phyloP scores from a whole-genome alignment of 2,329 filamentous ascomycete genomes.

The Phyllachora maydis region DNA sequence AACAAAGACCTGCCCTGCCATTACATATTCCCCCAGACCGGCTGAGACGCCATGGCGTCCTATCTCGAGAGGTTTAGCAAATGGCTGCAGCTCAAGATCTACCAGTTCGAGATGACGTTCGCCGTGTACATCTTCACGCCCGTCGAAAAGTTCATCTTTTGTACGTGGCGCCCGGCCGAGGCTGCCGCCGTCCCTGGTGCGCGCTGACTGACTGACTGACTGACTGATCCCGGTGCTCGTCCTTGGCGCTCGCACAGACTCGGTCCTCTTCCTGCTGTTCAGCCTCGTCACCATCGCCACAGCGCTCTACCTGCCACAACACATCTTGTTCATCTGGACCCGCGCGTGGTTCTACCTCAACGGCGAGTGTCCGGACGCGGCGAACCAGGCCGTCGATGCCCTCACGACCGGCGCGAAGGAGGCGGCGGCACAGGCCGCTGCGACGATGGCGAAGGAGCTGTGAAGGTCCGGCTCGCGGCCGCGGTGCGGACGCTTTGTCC shows the following conservation, averaged over 20 bases:
- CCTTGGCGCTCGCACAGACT: conserved; percentile 41
- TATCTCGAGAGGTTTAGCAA: conserved; percentile 37
- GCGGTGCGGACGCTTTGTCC: too few species aligned
- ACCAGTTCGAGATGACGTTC: conserved; percentile 96
- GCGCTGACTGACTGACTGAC: too few species aligned
- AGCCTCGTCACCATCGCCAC: conserved; percentile 72
- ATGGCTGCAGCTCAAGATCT: conserved; percentile 88
- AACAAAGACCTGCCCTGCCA: not conserved
- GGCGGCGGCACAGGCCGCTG: conserved; percentile 9
- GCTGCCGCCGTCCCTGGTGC: too few species aligned
- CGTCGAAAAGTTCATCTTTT: conserved; percentile 92
- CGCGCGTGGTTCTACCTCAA: conserved; percentile 91
- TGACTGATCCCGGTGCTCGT: too few species aligned
- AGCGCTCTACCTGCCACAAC: conserved; percentile 83
- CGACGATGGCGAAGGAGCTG: conserved; percentile 14
- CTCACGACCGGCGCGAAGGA: conserved; percentile 13
- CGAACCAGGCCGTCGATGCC: conserved; percentile 18
- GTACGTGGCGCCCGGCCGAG: conserved; percentile 29
- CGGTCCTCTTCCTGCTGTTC: conserved; percentile 75
- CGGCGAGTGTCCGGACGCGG: conserved; percentile 46
- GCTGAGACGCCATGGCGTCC: conserved; percentile 17
- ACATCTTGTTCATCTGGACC: conserved; percentile 61
- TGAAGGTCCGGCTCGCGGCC: too few species aligned
- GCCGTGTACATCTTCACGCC: conserved; percentile 94
- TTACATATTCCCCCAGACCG: not conserved